phyloP scores from a whole-genome alignment of 164 flowering plant species.

The Litsea cubeba region DNA sequence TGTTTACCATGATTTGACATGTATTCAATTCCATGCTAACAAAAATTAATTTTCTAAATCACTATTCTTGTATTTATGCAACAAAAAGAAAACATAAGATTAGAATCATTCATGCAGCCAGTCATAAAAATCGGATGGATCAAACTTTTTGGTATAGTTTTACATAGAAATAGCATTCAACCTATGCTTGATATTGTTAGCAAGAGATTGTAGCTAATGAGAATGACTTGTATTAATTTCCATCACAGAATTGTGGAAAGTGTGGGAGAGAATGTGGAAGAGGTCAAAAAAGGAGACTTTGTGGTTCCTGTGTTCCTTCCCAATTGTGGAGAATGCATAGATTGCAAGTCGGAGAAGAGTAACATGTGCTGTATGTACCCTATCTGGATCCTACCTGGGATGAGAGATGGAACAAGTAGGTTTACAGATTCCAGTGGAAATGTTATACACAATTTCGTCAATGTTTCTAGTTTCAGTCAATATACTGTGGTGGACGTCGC shows the following conservation, averaged over 20 bases:
- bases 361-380: slow-evolving; percentile 40
- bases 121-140: too few species aligned
- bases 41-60: background rate
- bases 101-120: too few species aligned
- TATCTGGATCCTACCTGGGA: slow-evolving; percentile 1
- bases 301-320: slow-evolving; percentile 50
- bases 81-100: too few species aligned
- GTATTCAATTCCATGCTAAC: too few species aligned
- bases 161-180: background rate
- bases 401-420: slow-evolving; percentile 51
- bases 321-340: slow-evolving; percentile 53
- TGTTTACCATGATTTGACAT: too few species aligned
- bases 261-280: slow-evolving; percentile 56
- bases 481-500: slow-evolving; percentile 58
- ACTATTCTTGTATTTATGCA: background rate
- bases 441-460: slow-evolving; percentile 31
- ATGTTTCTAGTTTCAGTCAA: slow-evolving; percentile 53
- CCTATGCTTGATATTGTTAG: background rate
- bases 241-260: slow-evolving; percentile 58
- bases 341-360: slow-evolving; percentile 50
- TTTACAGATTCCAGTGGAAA: slow-evolving; percentile 42
- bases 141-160: too few species aligned
- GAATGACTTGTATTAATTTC: background rate
- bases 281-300: slow-evolving; percentile 50
- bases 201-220: background rate